phyloP scores from a whole-genome alignment of 1,284 basidiomycete species.

The Schizophyllum amplum region DNA sequence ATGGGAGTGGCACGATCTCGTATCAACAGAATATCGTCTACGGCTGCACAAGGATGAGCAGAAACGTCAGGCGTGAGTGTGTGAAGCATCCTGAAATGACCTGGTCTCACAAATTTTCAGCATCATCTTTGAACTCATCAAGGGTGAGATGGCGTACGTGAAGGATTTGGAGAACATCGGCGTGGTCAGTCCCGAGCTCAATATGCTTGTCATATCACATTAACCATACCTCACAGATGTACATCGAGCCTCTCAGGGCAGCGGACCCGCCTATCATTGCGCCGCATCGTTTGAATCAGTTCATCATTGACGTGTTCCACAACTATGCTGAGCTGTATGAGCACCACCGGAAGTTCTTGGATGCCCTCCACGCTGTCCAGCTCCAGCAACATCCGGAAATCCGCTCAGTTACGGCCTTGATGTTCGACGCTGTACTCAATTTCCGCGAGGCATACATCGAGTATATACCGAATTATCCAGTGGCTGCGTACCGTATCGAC shows the following conservation, averaged over 20 bases:
- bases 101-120: slow-evolving; percentile 28
- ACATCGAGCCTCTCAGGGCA: slow-evolving; percentile 63
- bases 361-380: slow-evolving; percentile 81
- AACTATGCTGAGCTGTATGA: slow-evolving; percentile 78
- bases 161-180: slow-evolving; percentile 89
- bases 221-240: slow-evolving; percentile 43
- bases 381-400: slow-evolving; percentile 85
- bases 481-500: slow-evolving; percentile 86
- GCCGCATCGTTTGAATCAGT: slow-evolving; percentile 65
- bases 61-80: slow-evolving; percentile 81
- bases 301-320: slow-evolving; percentile 89
- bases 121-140: slow-evolving; percentile 92
- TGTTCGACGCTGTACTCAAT: slow-evolving; percentile 85
- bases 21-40: slow-evolving; percentile 59
- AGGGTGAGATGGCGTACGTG: slow-evolving; percentile 94
- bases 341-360: slow-evolving; percentile 69
- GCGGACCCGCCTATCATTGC: slow-evolving; percentile 74
- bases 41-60: slow-evolving; percentile 69
- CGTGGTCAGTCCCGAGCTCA: slow-evolving; percentile 35
- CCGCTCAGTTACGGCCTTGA: slow-evolving; percentile 75
- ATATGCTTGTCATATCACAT: slow-evolving; percentile 1
- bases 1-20: slow-evolving; percentile 85
- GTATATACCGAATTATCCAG: slow-evolving; percentile 91
- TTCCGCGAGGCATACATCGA: slow-evolving; percentile 91
- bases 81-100: background rate